Evolutionary conservation across 1,284 basidiomycete species (phyloP).

Genomic region (Boletus hoseneyae): DNA sequence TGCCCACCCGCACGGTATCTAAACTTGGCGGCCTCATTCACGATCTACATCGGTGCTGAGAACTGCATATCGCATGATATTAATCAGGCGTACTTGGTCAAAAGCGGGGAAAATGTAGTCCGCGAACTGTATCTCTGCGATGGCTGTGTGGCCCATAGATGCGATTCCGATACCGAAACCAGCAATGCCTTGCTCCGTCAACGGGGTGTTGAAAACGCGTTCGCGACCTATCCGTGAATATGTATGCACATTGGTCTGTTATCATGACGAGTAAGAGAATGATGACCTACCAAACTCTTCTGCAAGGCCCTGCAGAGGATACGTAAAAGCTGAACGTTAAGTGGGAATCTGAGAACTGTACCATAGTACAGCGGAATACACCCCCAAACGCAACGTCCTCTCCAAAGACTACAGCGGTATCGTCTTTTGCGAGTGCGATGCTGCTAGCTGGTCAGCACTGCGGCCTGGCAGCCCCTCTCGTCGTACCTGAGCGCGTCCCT

Average conservation of each 20-base stretch:
- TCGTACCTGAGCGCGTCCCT: slow-evolving; percentile 79
- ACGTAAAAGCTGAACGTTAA: slow-evolving; percentile 1
- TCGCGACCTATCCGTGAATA: slow-evolving; percentile 59
- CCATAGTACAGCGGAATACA: slow-evolving; percentile 88
- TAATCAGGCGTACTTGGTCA: slow-evolving; percentile 64
- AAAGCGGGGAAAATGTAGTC: slow-evolving; percentile 92
- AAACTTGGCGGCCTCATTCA: slow-evolving; percentile 95
- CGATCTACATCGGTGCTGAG: slow-evolving; percentile 53
- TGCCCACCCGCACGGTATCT: slow-evolving; percentile 86
- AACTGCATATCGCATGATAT: background rate
- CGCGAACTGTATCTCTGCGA: slow-evolving; percentile 90
- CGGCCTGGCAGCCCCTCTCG: background rate
- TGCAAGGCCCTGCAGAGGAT: slow-evolving; percentile 65
- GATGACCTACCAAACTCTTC: slow-evolving; percentile 79
- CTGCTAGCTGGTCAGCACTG: slow-evolving; percentile 38
- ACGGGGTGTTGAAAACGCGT: slow-evolving; percentile 92
- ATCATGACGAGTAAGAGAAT: background rate
- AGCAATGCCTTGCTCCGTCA: slow-evolving; percentile 93
- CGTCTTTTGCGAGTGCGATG: slow-evolving; percentile 80
- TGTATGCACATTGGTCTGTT: slow-evolving; percentile 2
- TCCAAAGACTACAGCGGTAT: slow-evolving; percentile 88
- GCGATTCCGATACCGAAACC: slow-evolving; percentile 94
- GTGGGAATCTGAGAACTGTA: slow-evolving; percentile 29
- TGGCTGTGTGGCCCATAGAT: slow-evolving; percentile 90
- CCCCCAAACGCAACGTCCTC: slow-evolving; percentile 93